These are phyloP conservation scores for Mediolabrus comicus DNA, from an alignment of 108 stramenopile species.

Conservation along the genomic window DNA sequence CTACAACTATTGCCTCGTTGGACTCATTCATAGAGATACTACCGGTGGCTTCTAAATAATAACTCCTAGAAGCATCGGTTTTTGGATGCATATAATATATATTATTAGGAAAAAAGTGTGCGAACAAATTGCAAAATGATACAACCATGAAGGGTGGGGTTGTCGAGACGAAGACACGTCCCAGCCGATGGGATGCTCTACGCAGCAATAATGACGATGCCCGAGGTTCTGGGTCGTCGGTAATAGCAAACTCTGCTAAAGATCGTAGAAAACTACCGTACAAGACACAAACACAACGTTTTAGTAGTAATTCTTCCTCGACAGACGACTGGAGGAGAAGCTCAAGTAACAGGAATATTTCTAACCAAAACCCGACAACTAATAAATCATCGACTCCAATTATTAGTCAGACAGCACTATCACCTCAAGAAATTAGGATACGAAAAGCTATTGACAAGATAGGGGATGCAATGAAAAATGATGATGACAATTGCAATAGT, in stretches of 20 bases:
- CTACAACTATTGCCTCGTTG: no score
- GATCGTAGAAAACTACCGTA: not conserved
- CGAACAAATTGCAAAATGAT: no score
- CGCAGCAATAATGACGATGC: not conserved
- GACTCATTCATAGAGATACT: no score
- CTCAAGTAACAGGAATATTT: no score
- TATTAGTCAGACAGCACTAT: not conserved
- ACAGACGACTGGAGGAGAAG: not conserved
- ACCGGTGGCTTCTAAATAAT: no score
- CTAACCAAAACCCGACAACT: not conserved
- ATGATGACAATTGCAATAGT: not conserved
- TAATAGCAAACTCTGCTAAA: not conserved
- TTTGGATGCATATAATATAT: no score
- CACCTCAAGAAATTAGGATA: not conserved
- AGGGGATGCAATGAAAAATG: not conserved
- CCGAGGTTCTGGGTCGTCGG: not conserved
- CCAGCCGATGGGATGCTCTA: constrained; percentile 12
- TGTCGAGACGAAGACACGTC: not conserved
- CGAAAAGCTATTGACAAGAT: not conserved
- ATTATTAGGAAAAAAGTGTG: no score
- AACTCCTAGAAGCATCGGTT: no score
- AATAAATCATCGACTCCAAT: not conserved
- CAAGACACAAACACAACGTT: not conserved
- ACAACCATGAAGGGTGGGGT: not conserved
- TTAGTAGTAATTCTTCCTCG: not conserved